Evolutionary conservation across 2,329 filamentous ascomycete species (phyloP).

Genomic region (Pseudogymnoascus sp.): DNA sequence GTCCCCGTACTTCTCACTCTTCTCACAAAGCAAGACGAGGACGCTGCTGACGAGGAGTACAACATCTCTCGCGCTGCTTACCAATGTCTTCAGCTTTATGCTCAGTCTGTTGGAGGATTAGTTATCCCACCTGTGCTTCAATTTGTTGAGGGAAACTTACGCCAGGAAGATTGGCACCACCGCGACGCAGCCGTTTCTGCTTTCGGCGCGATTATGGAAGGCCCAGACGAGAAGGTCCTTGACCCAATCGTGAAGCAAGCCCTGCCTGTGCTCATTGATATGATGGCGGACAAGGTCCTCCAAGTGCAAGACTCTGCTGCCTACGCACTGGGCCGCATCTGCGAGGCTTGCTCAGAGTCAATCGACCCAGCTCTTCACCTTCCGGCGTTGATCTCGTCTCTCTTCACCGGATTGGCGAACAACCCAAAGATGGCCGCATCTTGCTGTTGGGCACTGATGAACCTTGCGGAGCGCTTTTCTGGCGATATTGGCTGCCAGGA

Average conservation of each 20-base stretch:
- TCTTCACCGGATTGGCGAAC: conserved; percentile 84
- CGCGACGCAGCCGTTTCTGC: conserved; percentile 94
- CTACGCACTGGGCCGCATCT: conserved; percentile 92
- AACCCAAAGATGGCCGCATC: conserved; percentile 96
- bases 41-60: conserved; percentile 94
- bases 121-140: conserved; percentile 80
- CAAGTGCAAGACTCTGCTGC: conserved; percentile 95
- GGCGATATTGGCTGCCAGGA: conserved; percentile 69
- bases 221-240: conserved; percentile 84
- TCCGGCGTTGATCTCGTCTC: conserved; percentile 73
- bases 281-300: conserved; percentile 83
- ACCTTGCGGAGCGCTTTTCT: conserved; percentile 90
- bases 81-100: conserved; percentile 91
- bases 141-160: conserved; percentile 88
- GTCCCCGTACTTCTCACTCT: conserved; percentile 84
- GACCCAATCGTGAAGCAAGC: conserved; percentile 95
- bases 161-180: conserved; percentile 87
- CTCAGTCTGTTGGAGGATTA: conserved; percentile 78
- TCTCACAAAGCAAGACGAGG: conserved; percentile 95
- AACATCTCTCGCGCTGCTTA: conserved; percentile 93
- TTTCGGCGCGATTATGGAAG: conserved; percentile 98
- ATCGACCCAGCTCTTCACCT: conserved; percentile 82
- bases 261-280: conserved; percentile 77
- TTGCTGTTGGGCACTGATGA: conserved; percentile 99
- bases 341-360: conserved; percentile 83